A percentile compares a stretch with the other conserved stretches of the same genome.
Evolutionary conservation across 169 alveolate genomes (phyloP).

Genomic region (Cyclospora cayetanensis): DNA sequence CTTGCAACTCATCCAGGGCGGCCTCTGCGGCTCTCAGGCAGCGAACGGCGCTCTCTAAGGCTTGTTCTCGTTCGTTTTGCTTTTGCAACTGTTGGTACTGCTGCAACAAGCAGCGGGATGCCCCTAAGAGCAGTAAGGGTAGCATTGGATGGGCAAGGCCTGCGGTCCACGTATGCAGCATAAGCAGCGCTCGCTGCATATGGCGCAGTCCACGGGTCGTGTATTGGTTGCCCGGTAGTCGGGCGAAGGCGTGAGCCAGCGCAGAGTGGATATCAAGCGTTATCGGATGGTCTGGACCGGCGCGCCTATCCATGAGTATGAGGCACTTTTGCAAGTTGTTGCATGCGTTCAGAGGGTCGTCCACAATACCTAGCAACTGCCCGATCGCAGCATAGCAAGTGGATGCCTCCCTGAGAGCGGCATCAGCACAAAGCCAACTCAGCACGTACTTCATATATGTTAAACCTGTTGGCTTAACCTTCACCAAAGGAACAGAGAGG

Average conservation of each 20-base stretch:
- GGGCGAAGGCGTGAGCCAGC: background rate
- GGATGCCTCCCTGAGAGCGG: background rate
- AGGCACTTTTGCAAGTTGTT: background rate
- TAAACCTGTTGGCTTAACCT: too few relatives aligned
- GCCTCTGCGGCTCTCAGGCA: background rate
- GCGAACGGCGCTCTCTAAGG: background rate
- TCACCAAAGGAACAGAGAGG: too few relatives aligned
- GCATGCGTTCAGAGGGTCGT: background rate
- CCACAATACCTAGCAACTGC: background rate
- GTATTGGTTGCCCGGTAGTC: background rate
- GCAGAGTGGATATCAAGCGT: background rate
- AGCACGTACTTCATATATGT: too few relatives aligned
- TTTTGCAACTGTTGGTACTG: background rate
- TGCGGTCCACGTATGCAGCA: background rate
- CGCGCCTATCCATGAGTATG: background rate
- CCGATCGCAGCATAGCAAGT: background rate
- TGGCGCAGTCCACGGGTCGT: background rate
- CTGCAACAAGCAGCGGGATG: background rate
- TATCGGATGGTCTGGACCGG: background rate
- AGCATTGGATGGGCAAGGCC: background rate
- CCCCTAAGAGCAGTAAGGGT: background rate
- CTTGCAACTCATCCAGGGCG: background rate
- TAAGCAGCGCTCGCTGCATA: background rate
- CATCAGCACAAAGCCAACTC: too few relatives aligned
- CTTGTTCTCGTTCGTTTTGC: background rate